Conservation (phyloP, 179 eudicot genomes). For the Beta macrorhiza region DNA sequence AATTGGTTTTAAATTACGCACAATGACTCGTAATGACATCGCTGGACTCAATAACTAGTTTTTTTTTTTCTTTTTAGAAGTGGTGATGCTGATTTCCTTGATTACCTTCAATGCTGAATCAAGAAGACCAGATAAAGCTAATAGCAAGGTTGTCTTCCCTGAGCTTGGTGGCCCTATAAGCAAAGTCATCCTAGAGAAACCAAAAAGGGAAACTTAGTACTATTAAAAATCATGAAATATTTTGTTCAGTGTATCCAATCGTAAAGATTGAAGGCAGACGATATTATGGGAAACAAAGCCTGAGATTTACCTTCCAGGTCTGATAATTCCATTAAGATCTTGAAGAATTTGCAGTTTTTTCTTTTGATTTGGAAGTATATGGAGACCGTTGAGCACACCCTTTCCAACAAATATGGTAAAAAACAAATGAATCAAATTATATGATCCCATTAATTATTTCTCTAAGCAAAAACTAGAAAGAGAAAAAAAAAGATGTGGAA, state of each 20-base stretch:
- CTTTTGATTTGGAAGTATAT: constrained; percentile 55
- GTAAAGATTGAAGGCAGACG: no score
- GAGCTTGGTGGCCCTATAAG: constrained; percentile 74
- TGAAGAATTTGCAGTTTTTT: constrained; percentile 46
- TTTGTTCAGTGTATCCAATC: background rate
- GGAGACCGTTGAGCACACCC: constrained; percentile 47
- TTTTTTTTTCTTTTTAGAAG: no score
- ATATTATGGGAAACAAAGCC: background rate
- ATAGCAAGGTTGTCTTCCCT: constrained; percentile 64
- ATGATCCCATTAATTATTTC: background rate
- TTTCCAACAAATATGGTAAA: constrained; percentile 8
- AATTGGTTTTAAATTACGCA: no score
- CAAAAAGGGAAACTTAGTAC: background rate
- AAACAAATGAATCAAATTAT: background rate
- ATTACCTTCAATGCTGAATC: constrained; percentile 46
- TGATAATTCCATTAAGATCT: constrained; percentile 60
- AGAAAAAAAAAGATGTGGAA: background rate
- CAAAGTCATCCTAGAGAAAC: constrained; percentile 51
- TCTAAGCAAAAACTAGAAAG: background rate
- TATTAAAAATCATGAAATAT: background rate
- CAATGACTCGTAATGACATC: no score
- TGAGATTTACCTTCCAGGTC: constrained; percentile 51
- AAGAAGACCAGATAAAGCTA: constrained; percentile 60
- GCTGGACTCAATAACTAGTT: no score
- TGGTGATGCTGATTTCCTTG: background rate